A percentile compares a stretch with the other conserved stretches of the same genome.
phyloP scores from a whole-genome alignment of 179 eudicot genomes.

The Spinacia oleracea region DNA sequence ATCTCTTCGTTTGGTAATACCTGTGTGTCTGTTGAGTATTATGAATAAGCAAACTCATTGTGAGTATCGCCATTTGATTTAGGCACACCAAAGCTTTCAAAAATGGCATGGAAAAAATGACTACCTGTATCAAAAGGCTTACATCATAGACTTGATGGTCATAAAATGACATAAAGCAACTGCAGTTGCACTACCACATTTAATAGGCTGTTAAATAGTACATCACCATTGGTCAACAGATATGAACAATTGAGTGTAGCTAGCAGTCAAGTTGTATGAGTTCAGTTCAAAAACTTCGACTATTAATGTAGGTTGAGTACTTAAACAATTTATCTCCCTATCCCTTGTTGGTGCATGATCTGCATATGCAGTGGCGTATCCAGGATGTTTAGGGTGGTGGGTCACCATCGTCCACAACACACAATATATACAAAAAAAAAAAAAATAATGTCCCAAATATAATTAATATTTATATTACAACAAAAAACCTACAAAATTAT shows the following conservation, averaged over 20 bases:
- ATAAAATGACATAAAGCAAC: not conserved
- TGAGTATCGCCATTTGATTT: not conserved
- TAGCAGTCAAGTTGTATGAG: not conserved
- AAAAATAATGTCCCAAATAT: too few relatives aligned
- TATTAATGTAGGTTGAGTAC: too few relatives aligned
- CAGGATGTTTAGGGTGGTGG: too few relatives aligned
- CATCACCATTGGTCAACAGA: not conserved
- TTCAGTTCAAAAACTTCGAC: too few relatives aligned
- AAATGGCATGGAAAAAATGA: not conserved
- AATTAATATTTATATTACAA: too few relatives aligned
- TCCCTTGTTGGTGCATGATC: too few relatives aligned
- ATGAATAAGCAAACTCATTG: not conserved
- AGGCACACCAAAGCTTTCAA: not conserved
- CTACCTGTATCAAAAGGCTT: not conserved
- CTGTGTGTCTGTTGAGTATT: not conserved
- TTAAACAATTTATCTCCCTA: too few relatives aligned
- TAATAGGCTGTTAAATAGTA: not conserved
- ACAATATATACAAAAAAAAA: too few relatives aligned
- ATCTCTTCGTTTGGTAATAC: not conserved
- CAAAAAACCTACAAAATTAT: too few relatives aligned
- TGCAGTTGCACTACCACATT: not conserved
- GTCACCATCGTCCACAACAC: too few relatives aligned
- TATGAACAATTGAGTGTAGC: not conserved
- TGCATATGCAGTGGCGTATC: too few relatives aligned
- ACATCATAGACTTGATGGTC: not conserved